These are phyloP conservation scores for Diaporthe amygdali DNA, from an alignment of 2,329 filamentous ascomycete genomes.

Conservation along the genomic window DNA sequence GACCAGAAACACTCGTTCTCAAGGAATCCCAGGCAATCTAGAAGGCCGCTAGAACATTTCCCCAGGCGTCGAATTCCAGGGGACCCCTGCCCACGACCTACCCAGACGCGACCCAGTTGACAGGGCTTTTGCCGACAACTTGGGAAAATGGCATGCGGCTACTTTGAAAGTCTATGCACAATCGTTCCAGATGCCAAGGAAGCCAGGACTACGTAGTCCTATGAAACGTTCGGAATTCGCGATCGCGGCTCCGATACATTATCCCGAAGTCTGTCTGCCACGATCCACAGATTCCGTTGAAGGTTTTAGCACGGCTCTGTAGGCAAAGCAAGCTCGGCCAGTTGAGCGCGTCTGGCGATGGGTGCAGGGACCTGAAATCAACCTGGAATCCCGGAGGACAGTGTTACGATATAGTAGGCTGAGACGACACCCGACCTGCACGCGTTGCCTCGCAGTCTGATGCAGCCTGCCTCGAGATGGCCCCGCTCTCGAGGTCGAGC, in stretches of 20 bases:
- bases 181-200: neutral
- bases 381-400: slow-evolving; percentile 14
- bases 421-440: neutral
- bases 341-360: slow-evolving; percentile 1
- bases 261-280: neutral
- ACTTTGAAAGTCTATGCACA: neutral
- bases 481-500: slow-evolving; percentile 48
- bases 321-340: neutral
- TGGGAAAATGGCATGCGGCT: neutral
- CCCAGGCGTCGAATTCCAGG: neutral
- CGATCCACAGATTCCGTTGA: neutral
- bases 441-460: neutral
- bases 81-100: neutral
- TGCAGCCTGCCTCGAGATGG: slow-evolving; percentile 37
- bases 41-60: slow-evolving; percentile 15
- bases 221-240: neutral
- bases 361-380: slow-evolving; percentile 10
- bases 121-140: neutral
- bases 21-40: neutral
- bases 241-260: neutral
- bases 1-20: neutral
- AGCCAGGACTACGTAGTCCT: neutral
- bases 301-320: neutral
- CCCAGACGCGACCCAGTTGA: neutral
- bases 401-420: neutral